Evolutionary conservation across 345 rosid genomes (phyloP), one percentile per base, ranked within the genome.

Genomic region (Pseudoturritis turrita): DNA sequence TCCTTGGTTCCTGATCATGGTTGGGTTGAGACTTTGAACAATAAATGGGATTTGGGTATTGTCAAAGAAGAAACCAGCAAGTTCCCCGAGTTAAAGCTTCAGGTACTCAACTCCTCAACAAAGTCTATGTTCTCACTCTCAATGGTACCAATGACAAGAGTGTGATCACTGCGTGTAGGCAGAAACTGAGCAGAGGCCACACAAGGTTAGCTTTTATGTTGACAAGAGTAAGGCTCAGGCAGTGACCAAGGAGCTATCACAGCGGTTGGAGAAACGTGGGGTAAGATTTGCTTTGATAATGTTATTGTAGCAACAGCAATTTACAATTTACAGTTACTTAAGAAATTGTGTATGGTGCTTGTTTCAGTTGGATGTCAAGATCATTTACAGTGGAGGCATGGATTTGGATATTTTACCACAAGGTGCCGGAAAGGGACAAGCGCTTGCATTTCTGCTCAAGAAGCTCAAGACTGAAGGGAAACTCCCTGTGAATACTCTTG

Each of bases 381-480:
- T 95, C 43, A 86, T 95, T 55, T 95, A 91, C 74, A 89, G 97
- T 80, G 97, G 96, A 36, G 98, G 98, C 49, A 87, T 88, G 87
- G 99, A 91, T 78, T 82, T 95, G 79, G 99, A 91, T 76, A 87
- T 95, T 56, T 83, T 95, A 55, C 91, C 98, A 44, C 91, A 86
- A 87, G 96, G 97, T 81, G 98, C 97, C 17, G 99, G 99, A 28
- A 95, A 95, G 84, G 99, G 99, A 66, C 97, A 91, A 81, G 99
- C 98, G 46, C 96, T 91, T 64, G 94, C 97, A 0, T 95, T 89
- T 80, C 81, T 95, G 72, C 86, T 83, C 10, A 79, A 81, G 80
- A 89, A 95, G 80, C 86, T 95, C 18, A 87, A 83, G 78, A 50
- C 75, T 56, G 92, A 83, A 74, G 86, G 94, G 72, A 87, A 84